phyloP scores from a whole-genome alignment of 2,329 filamentous ascomycete species.

The Lecanoromycetidae sp. region DNA sequence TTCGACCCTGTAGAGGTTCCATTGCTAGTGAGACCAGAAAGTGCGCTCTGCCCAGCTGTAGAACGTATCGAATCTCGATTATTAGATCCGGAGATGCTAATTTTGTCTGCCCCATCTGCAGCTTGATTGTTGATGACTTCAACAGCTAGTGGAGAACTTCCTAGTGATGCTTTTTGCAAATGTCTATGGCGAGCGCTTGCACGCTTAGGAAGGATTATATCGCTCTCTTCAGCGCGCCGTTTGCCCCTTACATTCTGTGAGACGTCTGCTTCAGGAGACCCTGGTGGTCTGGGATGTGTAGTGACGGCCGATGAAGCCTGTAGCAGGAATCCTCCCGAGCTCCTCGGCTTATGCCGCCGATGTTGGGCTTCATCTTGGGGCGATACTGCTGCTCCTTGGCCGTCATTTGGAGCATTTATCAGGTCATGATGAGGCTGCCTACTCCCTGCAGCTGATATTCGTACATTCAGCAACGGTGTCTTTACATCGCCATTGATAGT shows the following conservation, averaged over 20 bases:
- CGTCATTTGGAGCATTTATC: not conserved
- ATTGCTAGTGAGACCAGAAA: constrained; percentile 9
- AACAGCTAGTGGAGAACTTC: constrained; percentile 23
- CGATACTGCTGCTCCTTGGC: not conserved
- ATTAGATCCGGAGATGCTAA: constrained; percentile 8
- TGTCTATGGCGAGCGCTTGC: constrained; percentile 27
- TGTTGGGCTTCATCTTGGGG: constrained; percentile 1
- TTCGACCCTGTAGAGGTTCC: constrained; percentile 3
- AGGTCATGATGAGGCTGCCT: not conserved
- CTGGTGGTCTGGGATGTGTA: constrained; percentile 20
- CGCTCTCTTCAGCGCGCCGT: constrained; percentile 30
- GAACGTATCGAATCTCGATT: constrained; percentile 5
- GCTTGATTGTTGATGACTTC: constrained; percentile 20
- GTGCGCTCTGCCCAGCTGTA: constrained; percentile 13
- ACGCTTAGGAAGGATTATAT: constrained; percentile 27
- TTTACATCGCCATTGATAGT: too few species aligned
- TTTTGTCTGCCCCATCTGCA: not conserved
- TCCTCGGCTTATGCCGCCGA: constrained; percentile 16
- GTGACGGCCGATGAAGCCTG: constrained; percentile 29
- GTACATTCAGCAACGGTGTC: too few species aligned
- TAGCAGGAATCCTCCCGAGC: constrained; percentile 35
- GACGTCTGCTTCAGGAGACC: constrained; percentile 21
- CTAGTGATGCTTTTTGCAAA: constrained; percentile 25
- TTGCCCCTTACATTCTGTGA: constrained; percentile 24
- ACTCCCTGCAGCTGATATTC: not conserved